Evolutionary conservation across 2,329 filamentous ascomycete species (phyloP).

Genomic region (Exutisphaerella laricina): DNA sequence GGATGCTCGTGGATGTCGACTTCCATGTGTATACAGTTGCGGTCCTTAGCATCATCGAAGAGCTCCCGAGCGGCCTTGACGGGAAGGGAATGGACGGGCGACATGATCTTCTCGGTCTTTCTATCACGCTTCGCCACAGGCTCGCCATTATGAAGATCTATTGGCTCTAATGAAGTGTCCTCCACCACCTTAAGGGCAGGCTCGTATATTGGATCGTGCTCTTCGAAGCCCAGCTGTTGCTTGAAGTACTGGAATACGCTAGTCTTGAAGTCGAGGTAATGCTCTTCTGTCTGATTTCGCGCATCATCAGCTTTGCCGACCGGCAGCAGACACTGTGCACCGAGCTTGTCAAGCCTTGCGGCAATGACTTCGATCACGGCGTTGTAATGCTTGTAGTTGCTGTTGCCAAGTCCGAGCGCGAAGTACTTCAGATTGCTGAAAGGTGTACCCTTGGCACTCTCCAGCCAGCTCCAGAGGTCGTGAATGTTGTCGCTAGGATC

Average conservation of each 20-base stretch:
- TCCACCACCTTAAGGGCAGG: conserved; percentile 29
- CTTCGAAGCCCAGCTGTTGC: conserved; percentile 29
- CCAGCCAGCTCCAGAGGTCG: conserved; percentile 35
- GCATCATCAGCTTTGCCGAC: conserved; percentile 39
- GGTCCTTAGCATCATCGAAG: conserved; percentile 30
- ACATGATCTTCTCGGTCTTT: conserved; percentile 27
- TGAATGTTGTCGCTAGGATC: conserved; percentile 46
- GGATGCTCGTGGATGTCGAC: conserved; percentile 35
- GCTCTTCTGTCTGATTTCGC: conserved; percentile 40
- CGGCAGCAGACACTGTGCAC: conserved; percentile 32
- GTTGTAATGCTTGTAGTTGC: conserved; percentile 46
- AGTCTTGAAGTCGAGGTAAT: conserved; percentile 42
- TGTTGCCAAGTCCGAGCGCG: conserved; percentile 44
- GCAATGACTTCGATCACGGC: conserved; percentile 37
- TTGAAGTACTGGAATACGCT: conserved; percentile 32
- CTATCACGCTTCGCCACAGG: conserved; percentile 15
- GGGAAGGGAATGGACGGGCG: conserved; percentile 31
- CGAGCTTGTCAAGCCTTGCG: conserved; percentile 30
- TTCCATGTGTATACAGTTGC: conserved; percentile 41
- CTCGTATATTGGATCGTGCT: conserved; percentile 34
- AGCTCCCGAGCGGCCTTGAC: conserved; percentile 34
- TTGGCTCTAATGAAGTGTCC: conserved; percentile 22
- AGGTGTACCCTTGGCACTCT: conserved; percentile 20
- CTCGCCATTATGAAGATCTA: conserved; percentile 30
- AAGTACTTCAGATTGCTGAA: conserved; percentile 33